Base-by-base conservation (phyloP, 768 basidiomycete species). In the Hypholoma fasciculare region DNA sequence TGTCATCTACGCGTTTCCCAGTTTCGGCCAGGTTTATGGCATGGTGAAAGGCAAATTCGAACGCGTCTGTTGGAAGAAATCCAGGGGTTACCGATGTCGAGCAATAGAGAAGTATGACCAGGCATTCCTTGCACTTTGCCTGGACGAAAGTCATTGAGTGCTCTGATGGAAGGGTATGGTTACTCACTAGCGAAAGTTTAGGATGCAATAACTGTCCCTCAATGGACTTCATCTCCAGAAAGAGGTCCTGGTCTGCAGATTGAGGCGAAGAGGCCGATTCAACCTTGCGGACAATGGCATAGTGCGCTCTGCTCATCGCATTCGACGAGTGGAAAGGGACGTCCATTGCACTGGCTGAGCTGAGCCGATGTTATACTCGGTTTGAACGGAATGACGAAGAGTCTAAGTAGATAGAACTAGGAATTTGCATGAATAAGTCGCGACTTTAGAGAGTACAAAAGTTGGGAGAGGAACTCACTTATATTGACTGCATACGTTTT, bases 241-340 rank as follows among this genome's bases (percentile, higher is more conserved):
- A 69, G 26, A 94, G 73, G 58, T 82, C 69, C 57, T 84, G 81
- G 66, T 94, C 88, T 3, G 83, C 87, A 26, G 78, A 76, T 60
- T 84, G 82, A 0, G 77, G 63, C 3, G 88, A 84, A 13, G 69
- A 56, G 1, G 88, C 81, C 20, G 77, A 75, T 72, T 95, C 92
- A 8, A 92, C 79, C 57, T 82, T 87, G 56, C 85, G 82, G 46
- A 94, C 89, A 44, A 95, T 76, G 23, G 82, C 72, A 72, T 92
- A 94, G 61, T 94, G 90, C 3, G 83, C 77, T 61, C 89, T 81
- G 73, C 82, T 89, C 60, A 87, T 74, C 20, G 92, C 91, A 48
- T 91, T 90, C 38, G 92, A 94, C 8, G 87, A 87, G 48, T 81
- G 74, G 71, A 89, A 93, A 7, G 91, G 87, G 2, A 91, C 82